Base-by-base conservation (phyloP, 148 eudicot genomes). In the Rheum nobile region DNA sequence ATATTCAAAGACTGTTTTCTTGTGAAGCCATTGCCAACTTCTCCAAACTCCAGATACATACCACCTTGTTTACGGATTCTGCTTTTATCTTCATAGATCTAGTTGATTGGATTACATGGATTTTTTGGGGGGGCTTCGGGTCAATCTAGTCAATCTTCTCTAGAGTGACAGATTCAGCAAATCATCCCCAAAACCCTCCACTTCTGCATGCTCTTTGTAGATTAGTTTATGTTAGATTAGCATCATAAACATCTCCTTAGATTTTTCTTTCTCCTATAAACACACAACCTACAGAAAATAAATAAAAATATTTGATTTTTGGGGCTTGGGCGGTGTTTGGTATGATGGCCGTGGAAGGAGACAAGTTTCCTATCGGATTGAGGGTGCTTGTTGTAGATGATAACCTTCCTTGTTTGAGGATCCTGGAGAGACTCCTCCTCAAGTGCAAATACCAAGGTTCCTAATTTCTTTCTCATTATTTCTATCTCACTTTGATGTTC, bases 301-400 rank as follows among this genome's bases (percentile, higher is more conserved):
- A 31, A 14, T 0, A 65, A 65, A 31, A 7, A 4, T 31, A 31
- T 32, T 63, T 63, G 38, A 24, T 9, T 57, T 28, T 29, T 32
- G 39, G 39, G 32, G n/a, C n/a, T n/a, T n/a, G 9, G 21, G 21
- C 67, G n/a, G 2, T 41, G 0, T 41, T 57, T 11, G 34, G 34
- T 57, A 10, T 3, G 26, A 32, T 32, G 41, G 70, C 21, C 3
- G 41, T 29, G 39, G 70, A 65, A 28, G 19, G 10, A 6, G 39
- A 65, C 70, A 31, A 70, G 79, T 86, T 86, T 76, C 84, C 86
- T 31, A 81, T 21, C 1, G 88, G 86, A 24, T 42, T 86, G 78
- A 81, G 84, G 11, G 85, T 86, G 41, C 79, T 86, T 34, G 84
- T 86, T 8, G 85, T 86, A 19, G 88, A 86, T 48, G 88, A 83